Percentiles rank a stretch among this genome's conserved stretches.
Evolutionary conservation across 169 alveolate species (phyloP).

Genomic region (Babesia divergens): DNA sequence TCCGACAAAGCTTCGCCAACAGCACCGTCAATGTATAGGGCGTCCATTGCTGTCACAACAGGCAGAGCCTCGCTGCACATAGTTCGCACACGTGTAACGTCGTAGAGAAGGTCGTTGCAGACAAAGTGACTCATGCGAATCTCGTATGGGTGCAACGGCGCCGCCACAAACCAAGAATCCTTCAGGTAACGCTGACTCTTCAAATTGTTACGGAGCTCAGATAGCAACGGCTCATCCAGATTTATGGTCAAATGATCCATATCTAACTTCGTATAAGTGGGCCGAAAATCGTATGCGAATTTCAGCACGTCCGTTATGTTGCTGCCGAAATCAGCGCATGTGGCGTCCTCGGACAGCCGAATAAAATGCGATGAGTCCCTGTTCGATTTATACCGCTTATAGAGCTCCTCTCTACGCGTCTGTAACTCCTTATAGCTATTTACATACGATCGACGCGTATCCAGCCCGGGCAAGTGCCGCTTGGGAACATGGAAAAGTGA

Average conservation of each 20-base stretch:
- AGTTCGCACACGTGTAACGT: slow-evolving; percentile 30
- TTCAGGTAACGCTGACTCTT: slow-evolving; percentile 42
- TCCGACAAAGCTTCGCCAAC: slow-evolving; percentile 65
- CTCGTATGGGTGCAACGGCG: slow-evolving; percentile 35
- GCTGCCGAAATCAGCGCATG: slow-evolving; percentile 15
- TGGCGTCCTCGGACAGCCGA: slow-evolving; percentile 5
- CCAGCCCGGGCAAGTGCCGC: slow-evolving; percentile 17
- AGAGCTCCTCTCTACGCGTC: slow-evolving; percentile 6
- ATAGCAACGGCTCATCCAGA: slow-evolving; percentile 20
- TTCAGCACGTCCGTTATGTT: slow-evolving; percentile 9
- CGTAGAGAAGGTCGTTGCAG: slow-evolving; percentile 55
- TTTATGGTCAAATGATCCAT: neutral
- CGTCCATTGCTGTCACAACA: slow-evolving; percentile 34
- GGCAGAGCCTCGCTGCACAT: slow-evolving; percentile 25
- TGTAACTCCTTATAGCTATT: slow-evolving; percentile 29
- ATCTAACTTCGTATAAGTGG: neutral
- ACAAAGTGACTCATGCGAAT: slow-evolving; percentile 53
- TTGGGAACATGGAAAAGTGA: slow-evolving; percentile 49
- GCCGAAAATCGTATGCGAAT: slow-evolving; percentile 10
- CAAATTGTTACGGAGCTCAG: slow-evolving; percentile 23
- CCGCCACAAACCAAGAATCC: slow-evolving; percentile 62
- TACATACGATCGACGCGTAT: slow-evolving; percentile 19
- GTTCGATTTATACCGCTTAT: neutral
- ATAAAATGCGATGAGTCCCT: slow-evolving; percentile 11
- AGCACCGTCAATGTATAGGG: slow-evolving; percentile 29